Base-by-base conservation (phyloP, 2,329 filamentous ascomycete genomes). In the Diaporthe amygdali region DNA sequence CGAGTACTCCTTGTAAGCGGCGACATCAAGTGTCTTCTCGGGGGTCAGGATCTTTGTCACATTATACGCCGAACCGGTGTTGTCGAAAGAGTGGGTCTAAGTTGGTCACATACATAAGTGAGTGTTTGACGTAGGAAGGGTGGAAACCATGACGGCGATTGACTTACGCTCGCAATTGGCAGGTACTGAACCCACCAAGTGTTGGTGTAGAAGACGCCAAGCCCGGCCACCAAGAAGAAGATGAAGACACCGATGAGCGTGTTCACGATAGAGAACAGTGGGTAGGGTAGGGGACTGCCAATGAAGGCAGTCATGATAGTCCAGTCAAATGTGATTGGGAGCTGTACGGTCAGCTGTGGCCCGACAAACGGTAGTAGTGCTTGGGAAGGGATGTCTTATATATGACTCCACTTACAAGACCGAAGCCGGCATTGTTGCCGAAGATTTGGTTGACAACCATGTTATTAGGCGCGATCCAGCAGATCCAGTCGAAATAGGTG, bases 291-390 rank as follows among this genome's bases (percentile, higher is more conserved):
- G 4, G 70, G 70, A 14, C 66, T 69, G 52, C 66, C 66, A 25
- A 72, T 25, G 17, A 69, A 72, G 2, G 66, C 70, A n/a, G 70
- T 66, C 34, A 72, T 72, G 44, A 69, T 46, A 12, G 66, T 72
- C 70, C 70, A 72, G 44, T 72, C 70, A 27, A 72, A 70, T 3
- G 70, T 72, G 47, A 72, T 59, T 34, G 70, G 70, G 27, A 72
- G 66, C 70, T 69, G 27, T 47, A 12, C 12, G 5, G 51, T 70
- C 61, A 70, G 69, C 56, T 22, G 25, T 20, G 25, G 56, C 25
- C 12, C 39, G 17, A 32, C 25, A 32, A 2, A 15, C n/a, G n/a
- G n/a, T n/a, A 27, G 3, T 3, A 17, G 32, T 8, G 20, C 1
- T 30, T 5, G 6, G 12, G 25, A 4, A 44, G 25, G 2, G 10